Base-by-base conservation (phyloP, 2,329 filamentous ascomycete genomes). In the Chrysoporthe austroafricana region DNA sequence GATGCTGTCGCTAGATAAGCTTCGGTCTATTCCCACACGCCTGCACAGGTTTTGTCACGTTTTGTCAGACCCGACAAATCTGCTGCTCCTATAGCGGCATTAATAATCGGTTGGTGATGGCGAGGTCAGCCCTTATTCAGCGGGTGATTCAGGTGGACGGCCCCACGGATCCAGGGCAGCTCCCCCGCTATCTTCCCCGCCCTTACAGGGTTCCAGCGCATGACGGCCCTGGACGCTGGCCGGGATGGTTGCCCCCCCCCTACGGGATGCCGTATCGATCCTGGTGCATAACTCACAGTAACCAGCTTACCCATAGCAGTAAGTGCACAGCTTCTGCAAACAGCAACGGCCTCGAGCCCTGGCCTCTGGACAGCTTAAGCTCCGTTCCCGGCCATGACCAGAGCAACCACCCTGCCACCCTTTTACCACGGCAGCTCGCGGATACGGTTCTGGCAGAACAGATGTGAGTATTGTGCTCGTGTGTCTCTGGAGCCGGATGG, bases 31-130 rank as follows among this genome's bases (percentile, higher is more conserved):
- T 21, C 46, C 44, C 26, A 18, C 48, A 16, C 1, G 34, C 16
- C 34, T 44, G 42, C 14, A 16, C 39, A 21, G n/a, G 21, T 52
- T 54, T 39, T 34, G 21, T 52, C 14, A 21, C 14, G 5, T 44
- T 69, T 69, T 67, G 67, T 69, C 64, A 69, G 67, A 67, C 64
- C 52, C 56, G 67, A 69, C 67, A 69, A 69, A 69, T 66, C 9
- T 4, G 7, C 56, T n/a, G 14, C 8, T 48, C 32, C 21, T 14
- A 13, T 34, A 3, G 57, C 50, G 48, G 62, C 34, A 68, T 52
- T 36, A 63, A 32, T 57, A 34, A 36, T 50, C n/a, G 57, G 50
- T 46, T 62, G 64, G 52, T 69, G 59, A 63, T 66, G 54, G 16
- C n/a, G 21, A n/a, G 9, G 46, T 64, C 44, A 64, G 65, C 68